Base-by-base conservation (phyloP, 371 early-diverging fungal species). In the Massospora cicadina region DNA sequence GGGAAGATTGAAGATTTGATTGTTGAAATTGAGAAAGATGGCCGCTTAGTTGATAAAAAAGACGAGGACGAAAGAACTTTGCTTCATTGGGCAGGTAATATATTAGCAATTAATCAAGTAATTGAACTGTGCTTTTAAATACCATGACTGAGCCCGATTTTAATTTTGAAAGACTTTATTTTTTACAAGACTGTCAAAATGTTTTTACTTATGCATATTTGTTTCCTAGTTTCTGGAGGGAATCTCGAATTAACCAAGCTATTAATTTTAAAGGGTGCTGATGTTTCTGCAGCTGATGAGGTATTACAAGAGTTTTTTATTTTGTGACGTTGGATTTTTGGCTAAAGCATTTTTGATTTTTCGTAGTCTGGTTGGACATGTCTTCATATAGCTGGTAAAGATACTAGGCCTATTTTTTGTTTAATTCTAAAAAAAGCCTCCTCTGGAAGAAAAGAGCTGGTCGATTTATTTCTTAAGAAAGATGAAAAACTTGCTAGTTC, bases 301-400 rank as follows among this genome's bases (percentile, higher is more conserved):
- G 60, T 60, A 60, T 28, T n/a, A n/a, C n/a, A n/a, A n/a, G n/a
- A 10, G 21, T 26, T 26, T 28, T 60, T 30, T 7, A 30, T 28
- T 30, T 23, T 25, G 13, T 7, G 13, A 17, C 7, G 13, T 17
- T 60, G 7, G 7, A 17, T 28, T 7, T 10, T 30, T 26, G 25
- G 32, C 21, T 60, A 28, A 28, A 26, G 17, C 32, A 26, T 43
- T 43, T 10, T 10, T 10, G 43, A 5, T 43, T 43, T 17, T 43
- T 43, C 43, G 5, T 43, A 60, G 60, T 28, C 25, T 60, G 60
- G 60, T 60, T 60, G 60, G 60, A 60, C 60, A 10, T 25, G 25
- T 26, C 30, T 60, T 21, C 60, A 60, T 60, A 60, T 60, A 26
- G 60, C 60, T 28, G 28, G 60, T 60, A 60, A 60, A 2, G 32